A percentile compares a stretch with the other conserved stretches of the same genome.
phyloP scores from a whole-genome alignment of 148 eudicot genomes.

The Selenicereus undatus region DNA sequence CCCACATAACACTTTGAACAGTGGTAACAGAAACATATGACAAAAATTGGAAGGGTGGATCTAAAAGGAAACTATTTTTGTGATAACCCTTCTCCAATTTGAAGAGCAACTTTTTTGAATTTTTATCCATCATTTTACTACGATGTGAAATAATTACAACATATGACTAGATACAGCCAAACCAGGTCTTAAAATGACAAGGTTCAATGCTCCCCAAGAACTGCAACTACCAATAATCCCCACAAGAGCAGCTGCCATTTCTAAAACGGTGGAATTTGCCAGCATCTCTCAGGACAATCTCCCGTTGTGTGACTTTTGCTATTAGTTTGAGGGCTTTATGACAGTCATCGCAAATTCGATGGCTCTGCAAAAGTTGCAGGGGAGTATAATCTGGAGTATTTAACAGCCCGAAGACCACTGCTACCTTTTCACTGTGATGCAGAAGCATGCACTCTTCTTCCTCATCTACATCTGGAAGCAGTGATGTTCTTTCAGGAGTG shows the following conservation, averaged over 20 bases:
- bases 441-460: conserved; percentile 43
- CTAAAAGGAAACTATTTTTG: background rate
- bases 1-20: no score
- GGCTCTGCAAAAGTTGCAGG: conserved; percentile 72
- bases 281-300: conserved; percentile 61
- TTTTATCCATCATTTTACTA: background rate
- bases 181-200: background rate
- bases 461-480: conserved; percentile 86
- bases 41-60: background rate
- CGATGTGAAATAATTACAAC: background rate
- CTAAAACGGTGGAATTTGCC: conserved; percentile 70
- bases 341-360: conserved; percentile 69
- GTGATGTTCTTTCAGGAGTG: conserved; percentile 37
- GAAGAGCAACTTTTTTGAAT: background rate
- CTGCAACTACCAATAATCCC: conserved; percentile 70
- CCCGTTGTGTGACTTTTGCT: conserved; percentile 43
- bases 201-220: background rate
- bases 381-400: conserved; percentile 43
- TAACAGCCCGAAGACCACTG: conserved; percentile 65
- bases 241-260: conserved; percentile 72
- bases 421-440: conserved; percentile 78
- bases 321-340: conserved; percentile 56
- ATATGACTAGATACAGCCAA: background rate
- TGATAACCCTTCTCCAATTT: background rate
- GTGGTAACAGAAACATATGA: no score